Evolutionary conservation across 352 stramenopile species (phyloP).

Genomic region (Phytophthora multivora): DNA sequence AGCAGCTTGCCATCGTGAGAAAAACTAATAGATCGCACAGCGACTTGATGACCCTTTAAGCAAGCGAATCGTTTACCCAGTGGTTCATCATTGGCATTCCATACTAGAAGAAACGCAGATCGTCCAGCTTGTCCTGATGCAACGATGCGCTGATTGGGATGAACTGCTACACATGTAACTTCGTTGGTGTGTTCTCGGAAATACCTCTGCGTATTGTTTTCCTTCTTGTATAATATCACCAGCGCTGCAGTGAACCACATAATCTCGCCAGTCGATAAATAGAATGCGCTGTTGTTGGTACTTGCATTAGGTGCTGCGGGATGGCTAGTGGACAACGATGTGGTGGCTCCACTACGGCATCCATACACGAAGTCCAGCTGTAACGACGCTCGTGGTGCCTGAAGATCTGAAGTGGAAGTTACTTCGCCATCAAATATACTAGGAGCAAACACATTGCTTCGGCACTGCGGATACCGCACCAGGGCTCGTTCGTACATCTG

Average conservation of each 20-base stretch:
- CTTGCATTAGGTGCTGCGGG: slow-evolving; percentile 33
- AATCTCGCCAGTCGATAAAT: slow-evolving; percentile 62
- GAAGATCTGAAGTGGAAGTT: slow-evolving; percentile 12
- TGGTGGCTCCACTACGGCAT: slow-evolving; percentile 44
- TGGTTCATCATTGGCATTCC: slow-evolving; percentile 65
- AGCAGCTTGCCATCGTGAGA: slow-evolving; percentile 75
- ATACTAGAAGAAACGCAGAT: slow-evolving; percentile 68
- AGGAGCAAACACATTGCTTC: slow-evolving; percentile 69
- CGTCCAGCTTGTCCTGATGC: slow-evolving; percentile 64
- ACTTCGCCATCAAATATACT: slow-evolving; percentile 47
- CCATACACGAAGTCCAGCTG: slow-evolving; percentile 71
- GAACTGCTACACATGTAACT: slow-evolving; percentile 55
- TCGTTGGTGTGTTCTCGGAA: slow-evolving; percentile 69
- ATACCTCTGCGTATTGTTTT: slow-evolving; percentile 55
- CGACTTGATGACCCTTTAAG: slow-evolving; percentile 57
- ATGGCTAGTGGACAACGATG: slow-evolving; percentile 30
- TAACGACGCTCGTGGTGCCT: slow-evolving; percentile 40
- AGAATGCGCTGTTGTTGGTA: slow-evolving; percentile 55
- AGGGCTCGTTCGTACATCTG: slow-evolving; percentile 67
- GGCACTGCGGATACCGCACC: slow-evolving; percentile 66
- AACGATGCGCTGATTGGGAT: slow-evolving; percentile 66
- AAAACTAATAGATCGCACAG: slow-evolving; percentile 68
- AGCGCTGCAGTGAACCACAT: slow-evolving; percentile 67
- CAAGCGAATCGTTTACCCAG: slow-evolving; percentile 60
- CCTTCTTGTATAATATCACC: slow-evolving; percentile 63